Percentiles rank a stretch among this genome's conserved stretches.
Conservation (phyloP, 2,329 filamentous ascomycete genomes). For the Nakataea oryzae region DNA sequence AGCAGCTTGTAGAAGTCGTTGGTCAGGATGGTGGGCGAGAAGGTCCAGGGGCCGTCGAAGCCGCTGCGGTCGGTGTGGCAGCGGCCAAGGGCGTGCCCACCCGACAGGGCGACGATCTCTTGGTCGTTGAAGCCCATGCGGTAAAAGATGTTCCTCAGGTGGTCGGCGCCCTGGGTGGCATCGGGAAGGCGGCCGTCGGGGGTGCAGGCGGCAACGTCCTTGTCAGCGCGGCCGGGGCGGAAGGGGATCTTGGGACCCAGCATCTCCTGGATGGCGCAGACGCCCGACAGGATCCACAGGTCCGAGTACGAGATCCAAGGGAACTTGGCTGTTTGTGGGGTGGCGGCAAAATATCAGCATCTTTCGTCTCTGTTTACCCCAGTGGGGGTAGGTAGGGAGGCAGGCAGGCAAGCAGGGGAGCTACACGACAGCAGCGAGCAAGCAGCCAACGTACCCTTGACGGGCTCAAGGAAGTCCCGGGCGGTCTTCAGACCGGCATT, state of each 20-base stretch:
- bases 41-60: slow-evolving; percentile 84
- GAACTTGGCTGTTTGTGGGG: slow-evolving; percentile 52
- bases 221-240: slow-evolving; percentile 76
- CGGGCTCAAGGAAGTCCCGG: slow-evolving; percentile 84
- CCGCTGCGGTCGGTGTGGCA: slow-evolving; percentile 82
- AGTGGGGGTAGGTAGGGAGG: background rate
- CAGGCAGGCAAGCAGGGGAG: background rate
- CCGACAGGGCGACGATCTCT: slow-evolving; percentile 84
- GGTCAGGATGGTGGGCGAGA: slow-evolving; percentile 81
- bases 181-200: slow-evolving; percentile 77
- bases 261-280: slow-evolving; percentile 89
- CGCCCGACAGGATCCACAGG: slow-evolving; percentile 86
- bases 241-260: slow-evolving; percentile 79
- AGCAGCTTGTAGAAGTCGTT: slow-evolving; percentile 93
- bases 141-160: slow-evolving; percentile 85
- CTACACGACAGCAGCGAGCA: background rate
- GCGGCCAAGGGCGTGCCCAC: slow-evolving; percentile 79
- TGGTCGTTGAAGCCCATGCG: slow-evolving; percentile 98
- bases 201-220: slow-evolving; percentile 74
- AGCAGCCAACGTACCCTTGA: slow-evolving; percentile 55
- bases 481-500: slow-evolving; percentile 83
- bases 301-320: slow-evolving; percentile 97
- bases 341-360: slow-evolving; percentile 10
- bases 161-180: slow-evolving; percentile 63
- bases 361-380: background rate